These are phyloP conservation scores for Solanum pennellii DNA, from an alignment of 257 asterid species.

Conservation along the genomic window DNA sequence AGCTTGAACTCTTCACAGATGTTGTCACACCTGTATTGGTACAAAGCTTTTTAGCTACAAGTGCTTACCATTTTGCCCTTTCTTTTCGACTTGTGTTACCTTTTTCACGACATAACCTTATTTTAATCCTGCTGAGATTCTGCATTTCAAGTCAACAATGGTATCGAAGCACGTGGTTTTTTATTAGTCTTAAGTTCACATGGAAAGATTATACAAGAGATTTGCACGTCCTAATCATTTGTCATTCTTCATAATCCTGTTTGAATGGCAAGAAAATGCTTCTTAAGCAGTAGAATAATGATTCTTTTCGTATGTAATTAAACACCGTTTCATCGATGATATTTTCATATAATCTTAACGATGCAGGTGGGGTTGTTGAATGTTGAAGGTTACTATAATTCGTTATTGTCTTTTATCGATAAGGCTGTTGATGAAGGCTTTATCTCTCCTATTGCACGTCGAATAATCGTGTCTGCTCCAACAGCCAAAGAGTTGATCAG, in stretches of 20 bases:
- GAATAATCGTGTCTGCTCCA: slow-evolving; percentile 89
- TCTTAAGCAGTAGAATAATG: neutral
- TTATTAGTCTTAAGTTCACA: slow-evolving; percentile 8
- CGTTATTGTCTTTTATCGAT: slow-evolving; percentile 49
- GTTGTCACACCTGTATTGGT: neutral
- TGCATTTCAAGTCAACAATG: neutral
- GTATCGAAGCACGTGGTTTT: slow-evolving; percentile 13
- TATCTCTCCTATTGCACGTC: slow-evolving; percentile 77
- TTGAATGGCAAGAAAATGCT: neutral
- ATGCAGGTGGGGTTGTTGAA: slow-evolving; percentile 88
- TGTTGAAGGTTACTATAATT: slow-evolving; percentile 88
- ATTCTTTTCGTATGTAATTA: neutral
- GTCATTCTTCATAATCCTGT: slow-evolving; percentile 2
- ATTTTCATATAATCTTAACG: neutral
- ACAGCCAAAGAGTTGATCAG: slow-evolving; percentile 61
- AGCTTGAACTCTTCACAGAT: neutral
- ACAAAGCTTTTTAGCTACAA: neutral
- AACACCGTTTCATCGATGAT: neutral
- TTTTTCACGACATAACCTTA: neutral
- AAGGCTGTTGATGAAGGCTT: slow-evolving; percentile 98
- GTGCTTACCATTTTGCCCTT: neutral
- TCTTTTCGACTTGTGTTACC: neutral
- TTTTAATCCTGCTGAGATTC: neutral
- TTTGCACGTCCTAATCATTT: slow-evolving; percentile 5
- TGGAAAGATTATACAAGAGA: slow-evolving; percentile 5